Base-by-base conservation (phyloP, 768 basidiomycete species). In the Terana coerulea region DNA sequence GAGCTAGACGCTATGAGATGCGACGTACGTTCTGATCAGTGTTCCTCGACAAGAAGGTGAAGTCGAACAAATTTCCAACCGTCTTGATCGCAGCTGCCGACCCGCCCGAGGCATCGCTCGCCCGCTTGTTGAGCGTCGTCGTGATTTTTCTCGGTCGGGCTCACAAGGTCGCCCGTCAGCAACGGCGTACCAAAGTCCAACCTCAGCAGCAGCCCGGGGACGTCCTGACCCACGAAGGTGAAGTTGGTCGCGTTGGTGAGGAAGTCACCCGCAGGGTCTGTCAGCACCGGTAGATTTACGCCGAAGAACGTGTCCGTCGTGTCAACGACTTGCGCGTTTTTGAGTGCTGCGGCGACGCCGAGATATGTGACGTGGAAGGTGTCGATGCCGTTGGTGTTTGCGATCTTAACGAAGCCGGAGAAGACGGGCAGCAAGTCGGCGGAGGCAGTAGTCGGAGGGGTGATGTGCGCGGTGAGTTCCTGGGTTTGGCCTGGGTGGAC, bases 401-500 rank as follows among this genome's bases (percentile, higher is more conserved):
- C 47, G 34, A 71, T 56, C 49, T 70, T 55, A 56, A 86, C 78
- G 69, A 74, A 82, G 6, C 83, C 83, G 28, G 79, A 80, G 67
- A 76, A 83, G 49, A 83, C 71, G 19, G 83, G 83, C 64, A 79
- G 75, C 2, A 74, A 69, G 25, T 70, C 57, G 1, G 61, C 62
- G 25, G 76, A 68, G 51, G 74, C 63, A 11, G 73, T 67, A 0
- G 59, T 58, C 0, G 84, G 84, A 0, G 75, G 70, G 0, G 64
- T 70, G 67, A 87, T 77, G 19, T 59, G 60, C 5, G 75, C 74
- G 5, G 67, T 58, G 47, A 85, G 68, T 24, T 62, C 61, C 26
- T 70, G 68, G 5, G 72, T 66, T 49, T 67, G 60, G 1, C 76
- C 75, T 0, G 80, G 75, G 21, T 33, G 58, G 24, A 86, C 65